phyloP scores from a whole-genome alignment of 441 rosid genomes.

The Cnidoscolus chayamansa region DNA sequence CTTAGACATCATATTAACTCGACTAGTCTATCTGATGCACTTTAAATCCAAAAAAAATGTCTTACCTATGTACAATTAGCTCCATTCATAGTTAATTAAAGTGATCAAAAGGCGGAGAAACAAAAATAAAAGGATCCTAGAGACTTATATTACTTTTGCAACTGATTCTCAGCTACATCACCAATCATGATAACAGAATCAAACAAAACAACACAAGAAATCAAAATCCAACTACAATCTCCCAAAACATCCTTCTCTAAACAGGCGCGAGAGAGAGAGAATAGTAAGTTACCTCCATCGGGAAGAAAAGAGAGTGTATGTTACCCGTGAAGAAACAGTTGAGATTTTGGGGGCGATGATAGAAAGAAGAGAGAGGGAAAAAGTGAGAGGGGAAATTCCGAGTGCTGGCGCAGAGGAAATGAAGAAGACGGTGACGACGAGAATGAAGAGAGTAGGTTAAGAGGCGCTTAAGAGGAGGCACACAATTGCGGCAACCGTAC shows the following conservation, averaged over 20 bases:
- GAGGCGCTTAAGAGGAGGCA: slow-evolving; percentile 37
- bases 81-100: not conserved
- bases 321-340: slow-evolving; percentile 36
- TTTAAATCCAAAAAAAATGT: too few relatives aligned
- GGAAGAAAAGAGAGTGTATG: slow-evolving; percentile 34
- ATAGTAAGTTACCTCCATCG: slow-evolving; percentile 60
- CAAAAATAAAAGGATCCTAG: not conserved
- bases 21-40: not conserved
- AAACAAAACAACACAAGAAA: not conserved
- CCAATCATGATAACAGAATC: not conserved
- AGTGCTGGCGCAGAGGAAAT: not conserved
- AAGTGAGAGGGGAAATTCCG: not conserved
- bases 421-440: not conserved
- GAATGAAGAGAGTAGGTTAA: slow-evolving; percentile 20
- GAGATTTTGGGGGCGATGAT: slow-evolving; percentile 23
- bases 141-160: not conserved
- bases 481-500: slow-evolving; percentile 46
- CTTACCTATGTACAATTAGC: too few relatives aligned
- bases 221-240: not conserved
- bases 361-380: slow-evolving; percentile 26
- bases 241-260: too few relatives aligned
- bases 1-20: not conserved
- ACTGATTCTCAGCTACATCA: not conserved
- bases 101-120: not conserved
- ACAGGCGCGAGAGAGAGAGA: too few relatives aligned